Base-by-base conservation (phyloP, 2,329 filamentous ascomycete species). In the Aspergillus neotritici region DNA sequence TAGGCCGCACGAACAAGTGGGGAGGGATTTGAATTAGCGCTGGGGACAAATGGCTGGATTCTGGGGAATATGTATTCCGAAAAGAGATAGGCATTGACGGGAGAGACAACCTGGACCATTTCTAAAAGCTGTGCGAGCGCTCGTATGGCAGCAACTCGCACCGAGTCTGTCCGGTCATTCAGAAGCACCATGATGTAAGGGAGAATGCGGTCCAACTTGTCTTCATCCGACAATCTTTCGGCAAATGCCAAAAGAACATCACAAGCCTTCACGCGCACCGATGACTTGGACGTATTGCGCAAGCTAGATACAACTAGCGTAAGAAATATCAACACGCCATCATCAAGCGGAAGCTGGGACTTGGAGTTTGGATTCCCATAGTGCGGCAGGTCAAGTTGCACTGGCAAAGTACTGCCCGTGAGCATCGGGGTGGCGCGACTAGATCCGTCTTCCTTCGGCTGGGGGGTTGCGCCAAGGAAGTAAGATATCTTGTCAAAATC, bases 401-500 rank as follows among this genome's bases (percentile, higher is more conserved):
- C 76, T 0, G 91, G 90, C 44, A 95, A 55, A 16, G 55, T 50
- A 36, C 57, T 56, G 4, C 62, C 60, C 1, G 64, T 63, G 15
- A 64, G 53, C 35, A 62, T 60, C 12, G 63, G 60, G 40, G 58
- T 62, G 4, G 56, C 53, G 39, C 50, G 43, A 31, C 60, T 60
- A 12, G 62, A 64, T 36, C 55, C 56, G 44, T 61, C 51, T 31
- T 56, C 58, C 28, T 66, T 58, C 35, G 69, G 66, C 32, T 74
- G 74, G 34, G 82, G 73, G 21, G 80, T 78, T 48, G 88, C 88
- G 11, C 87, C 90, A 1, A 98, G 76, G 45, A 95, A 94, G 61
- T 94, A 94, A 0, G 91, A 89, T 40, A 98, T 95, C 65, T 97
- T 98, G 64, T 98, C 93, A 67, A 96, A 97, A 60, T 98, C 93